Conservation (phyloP, 495 filamentous ascomycete genomes). For the Astrocystis sublimbata region DNA sequence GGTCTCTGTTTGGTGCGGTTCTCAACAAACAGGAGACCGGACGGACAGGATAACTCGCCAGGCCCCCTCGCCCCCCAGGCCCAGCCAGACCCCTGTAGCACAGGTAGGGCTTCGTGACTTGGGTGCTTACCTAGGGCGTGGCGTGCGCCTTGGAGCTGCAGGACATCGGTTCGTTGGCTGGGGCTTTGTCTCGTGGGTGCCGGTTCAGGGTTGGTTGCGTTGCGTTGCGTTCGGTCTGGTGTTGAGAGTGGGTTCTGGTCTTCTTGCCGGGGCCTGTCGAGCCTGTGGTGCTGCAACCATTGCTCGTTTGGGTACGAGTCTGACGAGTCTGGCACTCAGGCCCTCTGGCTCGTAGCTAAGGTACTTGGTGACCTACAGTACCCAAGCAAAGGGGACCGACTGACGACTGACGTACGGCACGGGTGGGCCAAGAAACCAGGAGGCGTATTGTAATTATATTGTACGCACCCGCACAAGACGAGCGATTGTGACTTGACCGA, state of each 20-base stretch:
- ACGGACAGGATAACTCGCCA: conserved; percentile 19
- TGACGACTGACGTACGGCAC: conserved; percentile 4
- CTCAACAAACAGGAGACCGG: conserved; percentile 1
- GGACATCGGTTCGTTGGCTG: background rate
- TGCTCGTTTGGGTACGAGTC: conserved; percentile 2
- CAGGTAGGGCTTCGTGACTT: background rate
- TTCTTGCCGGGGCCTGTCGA: too few species aligned
- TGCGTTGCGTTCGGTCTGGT: background rate
- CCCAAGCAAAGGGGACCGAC: too few species aligned
- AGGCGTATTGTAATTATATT: background rate
- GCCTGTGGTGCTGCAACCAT: background rate
- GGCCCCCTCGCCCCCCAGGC: too few species aligned
- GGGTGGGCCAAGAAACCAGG: conserved; percentile 1
- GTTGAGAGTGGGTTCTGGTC: background rate
- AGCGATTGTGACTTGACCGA: conserved; percentile 9
- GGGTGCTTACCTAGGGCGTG: conserved; percentile 4
- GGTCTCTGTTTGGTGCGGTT: background rate
- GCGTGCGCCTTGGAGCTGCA: background rate
- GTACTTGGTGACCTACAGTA: too few species aligned
- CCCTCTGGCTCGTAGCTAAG: too few species aligned
- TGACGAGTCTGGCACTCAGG: background rate
- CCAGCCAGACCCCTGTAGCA: conserved; percentile 3
- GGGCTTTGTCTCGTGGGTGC: background rate
- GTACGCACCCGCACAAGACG: background rate
- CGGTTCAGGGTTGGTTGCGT: background rate